Conservation (phyloP, 139 green algal species). For the Micractinium sp. region DNA sequence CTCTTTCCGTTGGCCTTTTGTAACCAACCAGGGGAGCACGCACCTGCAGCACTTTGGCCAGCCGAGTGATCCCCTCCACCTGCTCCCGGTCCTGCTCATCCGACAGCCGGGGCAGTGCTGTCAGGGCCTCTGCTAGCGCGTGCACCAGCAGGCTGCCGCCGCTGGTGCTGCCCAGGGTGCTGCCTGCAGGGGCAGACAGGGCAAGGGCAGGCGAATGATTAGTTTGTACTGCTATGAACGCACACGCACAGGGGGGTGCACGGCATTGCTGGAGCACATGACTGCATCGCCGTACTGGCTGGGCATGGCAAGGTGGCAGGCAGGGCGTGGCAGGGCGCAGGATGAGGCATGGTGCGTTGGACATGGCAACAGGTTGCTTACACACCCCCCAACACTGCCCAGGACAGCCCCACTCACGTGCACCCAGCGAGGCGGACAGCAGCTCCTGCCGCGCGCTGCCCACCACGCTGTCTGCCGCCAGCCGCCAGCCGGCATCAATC, state of each 20-base stretch:
- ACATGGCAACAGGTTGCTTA: no score
- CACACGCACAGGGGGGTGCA: no score
- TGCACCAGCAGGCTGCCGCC: conserved; percentile 24
- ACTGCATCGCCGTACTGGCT: no score
- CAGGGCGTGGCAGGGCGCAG: no score
- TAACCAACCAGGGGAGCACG: no score
- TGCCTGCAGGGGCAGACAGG: not conserved
- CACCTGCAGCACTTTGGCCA: conserved; percentile 39
- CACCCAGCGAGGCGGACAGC: not conserved
- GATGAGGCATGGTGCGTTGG: no score
- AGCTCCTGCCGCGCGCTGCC: conserved; percentile 12
- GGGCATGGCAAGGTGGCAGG: no score
- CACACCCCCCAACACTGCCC: no score
- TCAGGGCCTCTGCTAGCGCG: conserved; percentile 45
- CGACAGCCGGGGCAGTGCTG: conserved; percentile 45
- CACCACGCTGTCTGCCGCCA: conserved; percentile 62
- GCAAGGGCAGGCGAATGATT: no score
- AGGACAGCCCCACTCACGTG: not conserved
- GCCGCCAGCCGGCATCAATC: conserved; percentile 73
- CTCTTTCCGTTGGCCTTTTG: no score
- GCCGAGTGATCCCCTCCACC: conserved; percentile 52
- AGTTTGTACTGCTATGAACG: no score
- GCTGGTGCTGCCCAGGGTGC: not conserved
- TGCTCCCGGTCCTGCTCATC: conserved; percentile 46
- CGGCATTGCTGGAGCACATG: no score